A percentile compares a stretch with the other conserved stretches of the same genome.
Conservation (phyloP, 306 rosid genomes). For the Vachellia pachyceras region DNA sequence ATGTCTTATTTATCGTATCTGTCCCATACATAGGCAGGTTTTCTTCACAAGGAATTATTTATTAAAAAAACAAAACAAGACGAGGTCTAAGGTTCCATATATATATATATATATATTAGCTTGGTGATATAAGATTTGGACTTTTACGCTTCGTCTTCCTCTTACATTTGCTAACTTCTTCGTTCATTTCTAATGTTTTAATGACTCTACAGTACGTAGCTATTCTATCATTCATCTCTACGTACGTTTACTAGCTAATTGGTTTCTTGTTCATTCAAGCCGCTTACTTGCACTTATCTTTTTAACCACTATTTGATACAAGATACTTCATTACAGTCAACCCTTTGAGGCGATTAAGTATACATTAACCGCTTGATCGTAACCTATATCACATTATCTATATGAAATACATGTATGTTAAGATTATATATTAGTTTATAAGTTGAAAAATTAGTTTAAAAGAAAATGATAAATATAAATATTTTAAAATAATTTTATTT, state of each 20-base stretch:
- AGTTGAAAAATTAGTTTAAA: no score
- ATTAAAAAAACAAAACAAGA: background rate
- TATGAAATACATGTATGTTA: no score
- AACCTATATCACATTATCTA: no score
- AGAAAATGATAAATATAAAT: no score
- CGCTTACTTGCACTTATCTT: no score
- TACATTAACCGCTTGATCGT: no score
- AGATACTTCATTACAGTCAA: no score
- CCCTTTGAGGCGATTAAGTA: no score
- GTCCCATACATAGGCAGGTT: background rate
- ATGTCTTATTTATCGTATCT: background rate
- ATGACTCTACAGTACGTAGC: background rate
- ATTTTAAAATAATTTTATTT: no score
- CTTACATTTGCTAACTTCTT: slow-evolving; percentile 29
- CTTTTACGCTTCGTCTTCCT: slow-evolving; percentile 10
- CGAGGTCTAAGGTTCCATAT: background rate
- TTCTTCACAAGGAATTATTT: background rate
- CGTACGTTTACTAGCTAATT: background rate
- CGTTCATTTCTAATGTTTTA: background rate
- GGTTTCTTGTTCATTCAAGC: background rate
- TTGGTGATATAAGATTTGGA: slow-evolving; percentile 14
- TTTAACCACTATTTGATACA: no score
- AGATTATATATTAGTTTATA: no score
- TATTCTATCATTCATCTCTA: background rate
- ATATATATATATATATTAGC: background rate